A percentile compares a stretch with the other conserved stretches of the same genome.
phyloP scores from a whole-genome alignment of 495 filamentous ascomycete genomes.

The Xylaria telfairii region DNA sequence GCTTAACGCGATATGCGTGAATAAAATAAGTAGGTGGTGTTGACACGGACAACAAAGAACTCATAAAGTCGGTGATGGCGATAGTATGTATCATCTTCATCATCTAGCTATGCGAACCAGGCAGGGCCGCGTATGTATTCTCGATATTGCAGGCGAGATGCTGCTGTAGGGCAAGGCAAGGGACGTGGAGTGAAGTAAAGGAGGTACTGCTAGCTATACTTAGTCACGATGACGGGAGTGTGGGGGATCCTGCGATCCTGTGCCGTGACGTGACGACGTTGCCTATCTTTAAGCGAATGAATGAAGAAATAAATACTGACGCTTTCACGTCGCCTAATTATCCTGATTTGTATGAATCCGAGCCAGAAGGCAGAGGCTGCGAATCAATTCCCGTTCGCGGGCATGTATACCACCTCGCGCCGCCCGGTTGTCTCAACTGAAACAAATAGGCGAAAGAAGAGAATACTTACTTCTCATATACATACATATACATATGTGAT shows the following conservation, averaged over 20 bases:
- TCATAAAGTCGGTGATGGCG: neutral
- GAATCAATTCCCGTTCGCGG: neutral
- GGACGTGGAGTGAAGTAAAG: neutral
- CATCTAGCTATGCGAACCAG: neutral
- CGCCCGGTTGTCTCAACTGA: neutral
- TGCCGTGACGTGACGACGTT: neutral
- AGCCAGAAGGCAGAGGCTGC: neutral
- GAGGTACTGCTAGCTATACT: neutral
- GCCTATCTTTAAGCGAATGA: too few relatives aligned
- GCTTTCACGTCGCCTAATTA: too few relatives aligned
- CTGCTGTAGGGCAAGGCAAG: neutral
- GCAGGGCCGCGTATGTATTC: neutral
- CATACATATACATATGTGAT: too few relatives aligned
- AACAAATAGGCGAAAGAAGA: neutral
- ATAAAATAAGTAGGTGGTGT: neutral
- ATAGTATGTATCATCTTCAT: neutral
- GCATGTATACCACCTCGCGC: neutral
- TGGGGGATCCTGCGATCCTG: constrained; percentile 4
- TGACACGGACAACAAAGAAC: neutral
- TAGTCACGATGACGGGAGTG: neutral
- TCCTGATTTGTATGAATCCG: neutral
- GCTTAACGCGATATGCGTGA: neutral
- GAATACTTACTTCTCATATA: neutral
- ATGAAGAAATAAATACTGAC: neutral
- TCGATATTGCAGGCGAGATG: too few relatives aligned